Evolutionary conservation across 2,329 filamentous ascomycete species (phyloP), one percentile per base, ranked within the genome.

Genomic region (Colletotrichum coccodes): DNA sequence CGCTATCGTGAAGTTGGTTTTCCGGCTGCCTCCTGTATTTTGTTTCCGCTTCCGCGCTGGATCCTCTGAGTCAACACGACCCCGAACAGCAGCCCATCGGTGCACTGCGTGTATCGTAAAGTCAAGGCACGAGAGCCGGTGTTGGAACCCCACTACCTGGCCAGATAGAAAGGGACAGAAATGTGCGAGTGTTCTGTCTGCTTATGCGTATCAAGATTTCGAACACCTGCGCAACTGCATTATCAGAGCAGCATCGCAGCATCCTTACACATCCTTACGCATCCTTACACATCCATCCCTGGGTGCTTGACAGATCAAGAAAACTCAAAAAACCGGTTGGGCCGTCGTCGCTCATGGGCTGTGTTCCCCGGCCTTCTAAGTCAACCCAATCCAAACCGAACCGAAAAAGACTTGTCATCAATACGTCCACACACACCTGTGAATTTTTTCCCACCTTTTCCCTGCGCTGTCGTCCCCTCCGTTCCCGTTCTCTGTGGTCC

Each of bases 321-420:
- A 61, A 61, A 53, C 57, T 38, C 38, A 53, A 53, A 65, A 65
- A 36, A 46, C 47, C 46, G 63, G 63, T 23, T 34, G 47, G 49
- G 26, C 63, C 40, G 47, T 54, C 40, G 46, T 62, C 38, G n/a
- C 47, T 53, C 63, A 40, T 61, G 40, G 57, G 40, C 38, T 53
- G 7, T 63, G 21, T 60, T 62, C 49, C 38, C 32, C 63, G 23
- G 34, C 34, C 58, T 64, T 64, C 62, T 28, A 64, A 32, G 38
- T 40, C 21, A 36, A 46, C 9, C 30, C 34, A 36, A 32, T 16
- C 34, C 8, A 21, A 30, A 34, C 40, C 26, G 26, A 42, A 14
- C 23, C 18, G 26, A 58, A 44, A 28, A 12, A 18, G 26, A 58
- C 30, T 40, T 57, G 57, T 65, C 57, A 65, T 61, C 57, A 42